Evolutionary conservation across 257 asterid genomes (phyloP).

Genomic region (Gardenia jasminoides): DNA sequence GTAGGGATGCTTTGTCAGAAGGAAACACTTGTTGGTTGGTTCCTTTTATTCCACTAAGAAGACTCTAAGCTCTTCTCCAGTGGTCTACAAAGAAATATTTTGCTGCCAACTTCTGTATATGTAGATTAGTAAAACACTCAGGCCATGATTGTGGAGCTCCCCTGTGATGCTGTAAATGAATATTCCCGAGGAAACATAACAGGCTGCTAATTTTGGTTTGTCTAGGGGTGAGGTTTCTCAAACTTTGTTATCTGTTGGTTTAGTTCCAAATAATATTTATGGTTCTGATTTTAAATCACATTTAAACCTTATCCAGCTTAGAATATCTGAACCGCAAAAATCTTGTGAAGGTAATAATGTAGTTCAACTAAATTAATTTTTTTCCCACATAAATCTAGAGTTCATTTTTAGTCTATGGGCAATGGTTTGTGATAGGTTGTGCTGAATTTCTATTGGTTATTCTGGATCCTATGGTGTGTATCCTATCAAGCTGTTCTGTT

Average conservation of each 20-base stretch:
- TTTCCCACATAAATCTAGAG: too few species aligned
- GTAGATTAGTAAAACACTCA: background rate
- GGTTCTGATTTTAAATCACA: background rate
- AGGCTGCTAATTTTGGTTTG: background rate
- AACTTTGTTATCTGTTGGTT: background rate
- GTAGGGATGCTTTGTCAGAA: background rate
- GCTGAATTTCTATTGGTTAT: background rate
- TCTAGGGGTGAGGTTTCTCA: background rate
- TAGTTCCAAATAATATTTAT: background rate
- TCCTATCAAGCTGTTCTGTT: too few species aligned
- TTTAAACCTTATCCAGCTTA: background rate
- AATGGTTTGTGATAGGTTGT: background rate
- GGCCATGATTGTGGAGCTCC: background rate
- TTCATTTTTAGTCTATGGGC: background rate
- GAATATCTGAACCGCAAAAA: background rate
- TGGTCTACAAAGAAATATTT: conserved; percentile 3
- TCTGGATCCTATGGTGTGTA: background rate
- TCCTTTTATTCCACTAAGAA: background rate
- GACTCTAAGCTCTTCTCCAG: background rate
- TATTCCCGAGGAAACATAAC: background rate
- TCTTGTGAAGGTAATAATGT: background rate
- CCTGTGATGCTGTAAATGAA: background rate
- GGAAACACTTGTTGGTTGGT: background rate
- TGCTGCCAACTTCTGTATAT: background rate
- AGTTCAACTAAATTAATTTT: background rate